phyloP scores from a whole-genome alignment of 2,329 filamentous ascomycete species.

The Fusarium palustre region DNA sequence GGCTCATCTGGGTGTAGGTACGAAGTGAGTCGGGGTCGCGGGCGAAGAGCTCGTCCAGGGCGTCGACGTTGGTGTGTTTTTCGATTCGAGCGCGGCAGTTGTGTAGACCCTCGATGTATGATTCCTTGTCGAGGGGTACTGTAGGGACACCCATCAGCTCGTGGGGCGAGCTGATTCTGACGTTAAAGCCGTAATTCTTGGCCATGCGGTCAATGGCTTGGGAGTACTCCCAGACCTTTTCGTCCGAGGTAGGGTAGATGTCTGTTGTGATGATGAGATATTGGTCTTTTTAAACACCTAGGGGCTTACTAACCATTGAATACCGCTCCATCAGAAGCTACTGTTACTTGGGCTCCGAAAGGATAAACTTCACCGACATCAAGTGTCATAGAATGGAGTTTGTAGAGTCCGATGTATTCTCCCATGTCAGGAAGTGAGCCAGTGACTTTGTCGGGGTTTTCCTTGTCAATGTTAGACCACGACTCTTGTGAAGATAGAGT shows the following conservation, averaged over 20 bases:
- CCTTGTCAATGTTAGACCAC: background rate
- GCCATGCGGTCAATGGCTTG: constrained; percentile 10
- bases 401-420: constrained; percentile 11
- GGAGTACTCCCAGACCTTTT: constrained; percentile 8
- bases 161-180: constrained; percentile 8
- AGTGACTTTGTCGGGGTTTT: constrained; percentile 10
- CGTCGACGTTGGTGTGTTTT: constrained; percentile 6
- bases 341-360: constrained; percentile 6
- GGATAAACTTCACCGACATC: constrained; percentile 1
- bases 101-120: constrained; percentile 11
- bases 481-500: background rate
- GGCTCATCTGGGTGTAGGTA: constrained; percentile 14
- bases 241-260: constrained; percentile 10
- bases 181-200: background rate
- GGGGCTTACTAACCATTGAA: background rate
- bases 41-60: constrained; percentile 2
- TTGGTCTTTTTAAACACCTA: background rate
- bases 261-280: background rate
- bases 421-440: constrained; percentile 14
- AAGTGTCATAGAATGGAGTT: constrained; percentile 7
- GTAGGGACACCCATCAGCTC: constrained; percentile 10
- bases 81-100: constrained; percentile 5
- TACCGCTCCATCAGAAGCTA: constrained; percentile 7
- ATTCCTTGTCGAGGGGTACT: constrained; percentile 8
- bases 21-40: constrained; percentile 10